phyloP scores from a whole-genome alignment of 192 early-diverging fungal genomes.

The Lobosporangium transversale region DNA sequence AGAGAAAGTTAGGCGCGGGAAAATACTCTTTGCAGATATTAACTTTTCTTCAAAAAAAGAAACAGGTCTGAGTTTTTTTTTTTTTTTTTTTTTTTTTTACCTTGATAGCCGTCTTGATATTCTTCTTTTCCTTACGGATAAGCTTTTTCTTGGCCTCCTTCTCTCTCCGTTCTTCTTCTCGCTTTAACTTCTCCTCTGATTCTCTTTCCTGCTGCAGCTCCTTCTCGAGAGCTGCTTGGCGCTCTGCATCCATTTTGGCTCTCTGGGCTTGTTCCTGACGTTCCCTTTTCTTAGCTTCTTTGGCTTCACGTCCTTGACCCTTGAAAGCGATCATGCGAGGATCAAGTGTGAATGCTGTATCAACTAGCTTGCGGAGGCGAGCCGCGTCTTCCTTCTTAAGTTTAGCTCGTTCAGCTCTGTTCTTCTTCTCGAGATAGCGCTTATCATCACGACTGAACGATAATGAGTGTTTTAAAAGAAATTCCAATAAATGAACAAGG shows the following conservation, averaged over 20 bases:
- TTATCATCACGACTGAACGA: slow-evolving; percentile 75
- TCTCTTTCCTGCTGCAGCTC: slow-evolving; percentile 54
- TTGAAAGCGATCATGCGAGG: slow-evolving; percentile 80
- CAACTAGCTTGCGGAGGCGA: slow-evolving; percentile 63
- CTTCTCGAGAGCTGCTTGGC: slow-evolving; percentile 41
- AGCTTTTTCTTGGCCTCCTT: slow-evolving; percentile 62
- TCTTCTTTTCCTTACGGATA: slow-evolving; percentile 80
- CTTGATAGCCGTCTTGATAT: slow-evolving; percentile 66
- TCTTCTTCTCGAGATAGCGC: slow-evolving; percentile 79
- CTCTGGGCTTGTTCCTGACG: slow-evolving; percentile 59
- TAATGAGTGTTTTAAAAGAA: neutral
- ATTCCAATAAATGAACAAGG: neutral
- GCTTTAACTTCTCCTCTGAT: slow-evolving; percentile 59
- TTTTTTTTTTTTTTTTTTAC: slow-evolving; percentile 6
- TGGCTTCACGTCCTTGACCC: slow-evolving; percentile 72
- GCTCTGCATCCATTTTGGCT: slow-evolving; percentile 48
- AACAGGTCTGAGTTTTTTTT: neutral
- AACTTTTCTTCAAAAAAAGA: too few species aligned
- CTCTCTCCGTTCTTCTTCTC: slow-evolving; percentile 63
- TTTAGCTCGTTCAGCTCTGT: slow-evolving; percentile 75
- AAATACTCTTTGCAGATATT: neutral
- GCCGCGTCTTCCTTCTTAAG: slow-evolving; percentile 86
- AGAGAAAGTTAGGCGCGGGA: neutral
- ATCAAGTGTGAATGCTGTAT: slow-evolving; percentile 73
- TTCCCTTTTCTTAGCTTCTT: slow-evolving; percentile 74